These are phyloP conservation scores for Apiospora aurea DNA, from an alignment of 2,329 filamentous ascomycete species.

Conservation along the genomic window DNA sequence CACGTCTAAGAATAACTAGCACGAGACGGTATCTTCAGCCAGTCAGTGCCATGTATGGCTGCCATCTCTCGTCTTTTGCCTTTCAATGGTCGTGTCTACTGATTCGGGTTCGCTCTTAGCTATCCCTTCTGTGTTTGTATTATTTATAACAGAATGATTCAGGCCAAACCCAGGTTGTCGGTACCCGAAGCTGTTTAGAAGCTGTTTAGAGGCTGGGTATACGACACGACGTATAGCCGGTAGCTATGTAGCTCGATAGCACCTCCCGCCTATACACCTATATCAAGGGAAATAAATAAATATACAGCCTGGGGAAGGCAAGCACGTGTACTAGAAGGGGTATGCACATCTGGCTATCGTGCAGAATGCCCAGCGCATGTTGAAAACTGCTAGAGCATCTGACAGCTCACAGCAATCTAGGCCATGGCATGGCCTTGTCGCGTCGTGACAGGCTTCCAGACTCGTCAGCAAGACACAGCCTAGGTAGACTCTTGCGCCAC, in stretches of 20 bases:
- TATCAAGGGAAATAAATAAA: background rate
- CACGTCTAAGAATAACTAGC: background rate
- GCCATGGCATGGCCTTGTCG: background rate
- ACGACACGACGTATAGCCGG: background rate
- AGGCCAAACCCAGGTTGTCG: slow-evolving; percentile 10
- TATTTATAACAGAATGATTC: background rate
- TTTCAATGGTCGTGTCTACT: background rate
- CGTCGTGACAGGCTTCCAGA: slow-evolving; percentile 2
- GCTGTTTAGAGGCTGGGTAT: background rate
- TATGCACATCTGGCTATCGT: background rate
- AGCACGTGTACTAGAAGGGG: background rate
- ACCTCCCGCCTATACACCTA: background rate
- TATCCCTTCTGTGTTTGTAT: background rate
- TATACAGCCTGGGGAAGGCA: background rate
- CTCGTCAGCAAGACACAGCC: background rate
- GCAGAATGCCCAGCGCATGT: background rate
- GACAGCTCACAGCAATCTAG: background rate
- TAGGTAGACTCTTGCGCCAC: background rate
- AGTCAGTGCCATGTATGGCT: background rate
- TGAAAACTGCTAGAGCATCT: background rate
- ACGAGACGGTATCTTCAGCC: slow-evolving; percentile 2
- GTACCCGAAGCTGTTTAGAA: slow-evolving; percentile 7
- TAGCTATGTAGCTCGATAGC: background rate
- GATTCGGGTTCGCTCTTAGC: background rate
- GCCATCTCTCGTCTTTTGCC: background rate